phyloP scores from a whole-genome alignment of 225 moss, liverwort and hornwort species.

The Anthoceros angustus region DNA sequence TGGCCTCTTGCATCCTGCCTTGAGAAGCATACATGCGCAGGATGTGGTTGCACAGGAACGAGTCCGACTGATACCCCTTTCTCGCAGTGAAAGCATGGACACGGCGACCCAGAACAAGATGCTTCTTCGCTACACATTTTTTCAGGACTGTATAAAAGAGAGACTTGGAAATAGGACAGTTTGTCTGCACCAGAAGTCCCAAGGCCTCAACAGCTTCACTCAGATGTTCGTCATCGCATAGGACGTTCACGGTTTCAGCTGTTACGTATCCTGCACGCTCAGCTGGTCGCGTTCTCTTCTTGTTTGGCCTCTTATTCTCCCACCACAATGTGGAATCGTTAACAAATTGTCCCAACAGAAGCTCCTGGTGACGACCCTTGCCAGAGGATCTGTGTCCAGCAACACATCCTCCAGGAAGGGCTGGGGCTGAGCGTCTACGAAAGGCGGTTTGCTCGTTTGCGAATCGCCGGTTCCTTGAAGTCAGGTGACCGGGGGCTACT shows the following conservation, averaged over 20 bases:
- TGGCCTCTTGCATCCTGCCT: neutral
- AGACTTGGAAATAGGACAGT: neutral
- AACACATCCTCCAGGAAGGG: too few relatives aligned
- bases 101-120: neutral
- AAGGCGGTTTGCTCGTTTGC: too few relatives aligned
- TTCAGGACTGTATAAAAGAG: neutral
- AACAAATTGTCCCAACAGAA: neutral
- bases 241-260: neutral
- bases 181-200: neutral
- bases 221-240: neutral
- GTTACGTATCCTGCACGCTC: neutral
- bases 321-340: neutral
- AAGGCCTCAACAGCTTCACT: neutral
- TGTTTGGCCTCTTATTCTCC: neutral
- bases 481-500: too few relatives aligned
- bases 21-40: constrained; percentile 1
- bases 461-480: too few relatives aligned
- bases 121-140: neutral
- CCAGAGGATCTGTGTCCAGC: too few relatives aligned
- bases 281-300: neutral
- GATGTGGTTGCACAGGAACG: neutral
- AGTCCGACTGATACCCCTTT: neutral
- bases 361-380: neutral
- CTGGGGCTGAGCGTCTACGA: too few relatives aligned
- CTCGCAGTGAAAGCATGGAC: neutral